Evolutionary conservation across 2,329 filamentous ascomycete species (phyloP).

Genomic region (Hypoxylon sp.): DNA sequence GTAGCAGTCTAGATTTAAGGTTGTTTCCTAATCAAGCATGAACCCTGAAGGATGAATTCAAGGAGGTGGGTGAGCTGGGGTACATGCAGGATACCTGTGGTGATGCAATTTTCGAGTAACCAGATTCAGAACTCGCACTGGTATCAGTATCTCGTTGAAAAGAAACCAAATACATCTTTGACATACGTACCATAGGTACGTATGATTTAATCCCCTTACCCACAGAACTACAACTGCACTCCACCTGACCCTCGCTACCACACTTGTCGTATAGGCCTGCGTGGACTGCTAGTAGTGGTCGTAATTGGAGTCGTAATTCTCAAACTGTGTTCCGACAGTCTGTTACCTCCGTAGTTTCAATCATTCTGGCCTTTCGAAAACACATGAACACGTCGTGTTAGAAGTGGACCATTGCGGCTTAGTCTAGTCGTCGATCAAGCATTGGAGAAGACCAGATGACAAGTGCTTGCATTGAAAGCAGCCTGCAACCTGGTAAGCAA

Average conservation of each 20-base stretch:
- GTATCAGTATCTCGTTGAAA: not conserved
- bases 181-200: constrained; percentile 2
- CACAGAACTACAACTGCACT: constrained; percentile 13
- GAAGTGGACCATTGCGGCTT: constrained; percentile 37
- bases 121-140: not conserved
- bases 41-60: constrained; percentile 17
- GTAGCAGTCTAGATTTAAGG: constrained; percentile 33
- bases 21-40: constrained; percentile 32
- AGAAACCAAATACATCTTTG: constrained; percentile 9
- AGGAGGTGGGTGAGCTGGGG: constrained; percentile 17
- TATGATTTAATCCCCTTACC: constrained; percentile 36
- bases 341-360: constrained; percentile 54
- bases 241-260: constrained; percentile 4
- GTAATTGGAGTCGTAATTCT: constrained; percentile 49
- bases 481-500: constrained; percentile 9
- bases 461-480: constrained; percentile 18
- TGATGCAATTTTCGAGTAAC: constrained; percentile 10
- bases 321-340: constrained; percentile 52
- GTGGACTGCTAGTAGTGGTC: constrained; percentile 7
- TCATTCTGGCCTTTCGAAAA: constrained; percentile 19
- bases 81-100: constrained; percentile 15
- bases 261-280: constrained; percentile 4
- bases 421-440: constrained; percentile 34
- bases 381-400: constrained; percentile 36
- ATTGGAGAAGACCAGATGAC: constrained; percentile 36